A percentile compares a stretch with the other conserved stretches of the same genome.
Conservation (phyloP, 2,329 filamentous ascomycete species). For the Sarocladiaceae sp. region DNA sequence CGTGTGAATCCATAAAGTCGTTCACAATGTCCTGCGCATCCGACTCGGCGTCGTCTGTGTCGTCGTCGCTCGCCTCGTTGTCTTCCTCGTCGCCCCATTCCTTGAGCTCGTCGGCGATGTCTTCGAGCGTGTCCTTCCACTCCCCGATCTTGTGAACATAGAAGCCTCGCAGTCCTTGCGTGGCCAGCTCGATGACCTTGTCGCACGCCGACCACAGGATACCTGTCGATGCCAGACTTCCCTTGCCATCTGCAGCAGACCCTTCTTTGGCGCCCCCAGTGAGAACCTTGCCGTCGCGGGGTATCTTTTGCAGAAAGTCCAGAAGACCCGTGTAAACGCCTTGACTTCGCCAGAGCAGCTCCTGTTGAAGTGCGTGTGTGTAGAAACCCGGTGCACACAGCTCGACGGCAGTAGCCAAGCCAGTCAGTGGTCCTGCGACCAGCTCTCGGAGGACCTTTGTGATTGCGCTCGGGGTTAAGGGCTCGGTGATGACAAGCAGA, state of each 20-base stretch:
- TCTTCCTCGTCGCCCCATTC: constrained; percentile 76
- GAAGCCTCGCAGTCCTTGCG: constrained; percentile 62
- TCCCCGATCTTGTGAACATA: constrained; percentile 66
- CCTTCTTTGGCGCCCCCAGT: constrained; percentile 19
- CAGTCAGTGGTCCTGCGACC: constrained; percentile 66
- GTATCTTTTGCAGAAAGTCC: constrained; percentile 54
- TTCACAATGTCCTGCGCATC: constrained; percentile 56
- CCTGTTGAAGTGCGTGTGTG: constrained; percentile 55
- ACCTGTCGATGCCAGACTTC: constrained; percentile 61
- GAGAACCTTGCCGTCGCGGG: constrained; percentile 49
- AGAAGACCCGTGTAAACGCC: constrained; percentile 57
- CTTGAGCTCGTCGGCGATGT: constrained; percentile 79
- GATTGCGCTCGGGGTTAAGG: constrained; percentile 76
- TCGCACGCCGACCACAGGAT: constrained; percentile 83
- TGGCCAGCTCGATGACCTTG: constrained; percentile 56
- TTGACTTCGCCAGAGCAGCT: constrained; percentile 54
- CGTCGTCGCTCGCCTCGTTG: constrained; percentile 40
- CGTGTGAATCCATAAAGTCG: constrained; percentile 57
- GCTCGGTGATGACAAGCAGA: constrained; percentile 77
- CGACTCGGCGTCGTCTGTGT: constrained; percentile 24
- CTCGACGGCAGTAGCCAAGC: constrained; percentile 64
- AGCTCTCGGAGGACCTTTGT: constrained; percentile 64
- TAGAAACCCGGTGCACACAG: constrained; percentile 56
- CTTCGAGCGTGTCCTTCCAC: constrained; percentile 68
- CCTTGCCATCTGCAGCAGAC: constrained; percentile 35